A percentile compares a stretch with the other conserved stretches of the same genome.
These are phyloP conservation scores for Aureobasidium vineae DNA, from an alignment of 2,329 filamentous ascomycete species.

Conservation along the genomic window DNA sequence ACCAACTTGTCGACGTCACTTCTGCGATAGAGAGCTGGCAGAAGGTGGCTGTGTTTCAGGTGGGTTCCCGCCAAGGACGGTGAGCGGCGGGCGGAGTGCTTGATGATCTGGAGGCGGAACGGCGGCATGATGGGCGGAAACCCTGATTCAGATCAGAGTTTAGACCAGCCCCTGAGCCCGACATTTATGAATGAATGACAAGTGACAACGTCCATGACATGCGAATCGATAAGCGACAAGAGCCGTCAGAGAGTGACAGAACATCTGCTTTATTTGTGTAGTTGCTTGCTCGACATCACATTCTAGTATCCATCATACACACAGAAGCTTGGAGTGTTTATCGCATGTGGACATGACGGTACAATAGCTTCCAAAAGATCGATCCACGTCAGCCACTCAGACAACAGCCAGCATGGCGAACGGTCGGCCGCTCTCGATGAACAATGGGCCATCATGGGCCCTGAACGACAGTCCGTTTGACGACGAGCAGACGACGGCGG, in stretches of 20 bases:
- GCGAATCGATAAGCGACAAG: not conserved
- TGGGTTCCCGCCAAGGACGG: not conserved
- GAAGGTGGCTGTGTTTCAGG: slow-evolving; percentile 20
- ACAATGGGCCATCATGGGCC: slow-evolving; percentile 16
- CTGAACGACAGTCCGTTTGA: slow-evolving; percentile 15
- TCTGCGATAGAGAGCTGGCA: not conserved
- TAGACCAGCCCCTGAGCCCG: slow-evolving; percentile 19
- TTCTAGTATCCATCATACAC: not conserved
- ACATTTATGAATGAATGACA: not conserved
- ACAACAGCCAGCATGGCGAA: not conserved
- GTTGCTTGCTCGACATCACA: not conserved
- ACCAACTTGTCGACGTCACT: slow-evolving; percentile 14
- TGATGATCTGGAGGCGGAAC: slow-evolving; percentile 12
- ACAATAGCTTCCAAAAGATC: not conserved
- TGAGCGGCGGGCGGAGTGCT: not conserved
- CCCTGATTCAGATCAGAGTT: slow-evolving; percentile 19
- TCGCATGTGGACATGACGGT: not conserved
- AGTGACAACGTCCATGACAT: slow-evolving; percentile 1
- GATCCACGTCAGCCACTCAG: not conserved
- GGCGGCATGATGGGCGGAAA: not conserved
- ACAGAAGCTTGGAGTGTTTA: not conserved
- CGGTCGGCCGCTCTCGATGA: not conserved
- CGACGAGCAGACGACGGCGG: slow-evolving; percentile 2
- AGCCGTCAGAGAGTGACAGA: not conserved
- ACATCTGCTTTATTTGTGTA: not conserved